Percentiles rank a stretch among this genome's conserved stretches.
Conservation (phyloP, 2,329 filamentous ascomycete genomes). For the Purpureocillium lavendulum region DNA sequence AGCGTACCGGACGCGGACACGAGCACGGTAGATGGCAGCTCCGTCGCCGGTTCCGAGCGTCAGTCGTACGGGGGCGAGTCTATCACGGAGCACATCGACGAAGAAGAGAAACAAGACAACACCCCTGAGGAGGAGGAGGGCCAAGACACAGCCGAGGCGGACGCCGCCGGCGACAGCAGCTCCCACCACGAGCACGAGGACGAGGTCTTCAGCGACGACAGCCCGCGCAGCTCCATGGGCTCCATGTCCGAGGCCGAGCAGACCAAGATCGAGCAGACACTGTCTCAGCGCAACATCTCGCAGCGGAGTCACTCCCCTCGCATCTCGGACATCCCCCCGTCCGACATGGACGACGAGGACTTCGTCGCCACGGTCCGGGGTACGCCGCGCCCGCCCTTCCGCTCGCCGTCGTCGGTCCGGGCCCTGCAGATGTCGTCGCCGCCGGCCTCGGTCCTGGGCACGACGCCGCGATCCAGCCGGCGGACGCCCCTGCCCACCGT, state of each 20-base stretch:
- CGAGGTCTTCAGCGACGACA: conserved; percentile 52
- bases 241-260: conserved; percentile 34
- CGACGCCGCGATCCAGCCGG: conserved; percentile 49
- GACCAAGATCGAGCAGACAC: conserved; percentile 22
- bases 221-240: conserved; percentile 46
- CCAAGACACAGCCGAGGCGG: no score
- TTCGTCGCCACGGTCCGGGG: conserved; percentile 48
- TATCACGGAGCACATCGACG: conserved; percentile 11
- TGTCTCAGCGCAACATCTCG: conserved; percentile 17
- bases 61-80: conserved; percentile 15
- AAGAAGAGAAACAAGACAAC: conserved; percentile 1
- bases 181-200: conserved; percentile 45
- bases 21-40: conserved; percentile 12
- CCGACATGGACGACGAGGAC: conserved; percentile 30
- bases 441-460: conserved; percentile 45
- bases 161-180: conserved; percentile 20
- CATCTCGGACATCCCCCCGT: conserved; percentile 44
- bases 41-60: conserved; percentile 16
- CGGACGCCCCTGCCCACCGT: conserved; percentile 37
- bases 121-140: no score
- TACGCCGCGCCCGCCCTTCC: conserved; percentile 55
- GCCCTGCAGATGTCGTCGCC: conserved; percentile 67
- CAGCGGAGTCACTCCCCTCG: conserved; percentile 24
- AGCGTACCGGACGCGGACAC: neutral
- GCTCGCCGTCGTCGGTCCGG: conserved; percentile 60